Evolutionary conservation across 2,329 filamentous ascomycete species (phyloP), one percentile per base, ranked within the genome.

Genomic region (Cadophora gregata): DNA sequence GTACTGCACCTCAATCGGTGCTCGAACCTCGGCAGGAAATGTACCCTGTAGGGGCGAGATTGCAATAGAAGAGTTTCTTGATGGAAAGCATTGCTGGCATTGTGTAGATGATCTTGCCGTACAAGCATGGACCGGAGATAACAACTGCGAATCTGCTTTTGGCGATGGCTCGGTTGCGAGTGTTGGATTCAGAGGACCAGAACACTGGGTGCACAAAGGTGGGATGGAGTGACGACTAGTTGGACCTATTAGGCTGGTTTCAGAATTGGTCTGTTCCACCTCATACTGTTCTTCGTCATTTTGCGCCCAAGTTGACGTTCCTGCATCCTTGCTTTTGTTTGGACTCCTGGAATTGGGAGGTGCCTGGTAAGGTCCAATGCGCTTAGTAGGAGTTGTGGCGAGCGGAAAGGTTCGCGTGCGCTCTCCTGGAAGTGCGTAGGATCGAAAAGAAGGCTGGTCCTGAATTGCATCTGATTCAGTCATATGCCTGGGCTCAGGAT

Each of bases 11-110:
- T 63, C 61, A 33, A 63, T 33, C 31, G 61, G 61, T 24, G 16
- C 21, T 31, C 38, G 53, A 7, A 48, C 42, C 21, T 66, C 55
- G 8, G 51, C 45, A 12, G 64, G 53, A 25, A 55, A 62, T 8
- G 9, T 21, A 14, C 31, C 50, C 36, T 59, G 31, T 5, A 47
- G n/a, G 27, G 62, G 56, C 14, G 59, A 67, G n/a, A 67, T 31
- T 25, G 51, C 42, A 29, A 31, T n/a, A 42, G 62, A 61, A n/a
- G 45, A 48, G 7, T 63, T n/a, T 29, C 47, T 53, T 0, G 61
- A 63, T 8, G 65, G 62, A 24, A 50, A 61, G 36, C 69, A 70
- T 42, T 70, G 69, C 29, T 67, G 62, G 42, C 69, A 70, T 38
- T 58, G 29, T 4, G 64, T 36, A 29, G 68, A 67, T 14, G 67